Percentiles rank a stretch among this genome's conserved stretches.
These are phyloP conservation scores for Nicotiana attenuata DNA, from an alignment of 257 asterid species.

Conservation along the genomic window DNA sequence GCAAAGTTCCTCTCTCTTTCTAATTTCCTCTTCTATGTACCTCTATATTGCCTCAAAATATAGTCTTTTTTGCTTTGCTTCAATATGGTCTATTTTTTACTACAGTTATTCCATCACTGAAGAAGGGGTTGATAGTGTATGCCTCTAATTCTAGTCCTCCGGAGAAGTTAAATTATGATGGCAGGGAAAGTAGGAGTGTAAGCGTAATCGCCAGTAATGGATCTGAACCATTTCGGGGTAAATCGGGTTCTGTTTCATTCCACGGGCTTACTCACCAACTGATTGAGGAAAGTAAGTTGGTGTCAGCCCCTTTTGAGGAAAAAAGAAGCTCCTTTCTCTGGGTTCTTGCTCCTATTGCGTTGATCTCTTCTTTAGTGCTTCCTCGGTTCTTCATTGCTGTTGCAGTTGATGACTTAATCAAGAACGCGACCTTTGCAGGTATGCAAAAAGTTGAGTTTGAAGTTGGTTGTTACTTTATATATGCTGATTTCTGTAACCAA, in stretches of 20 bases:
- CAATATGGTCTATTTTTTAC: not conserved
- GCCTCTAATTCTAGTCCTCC: conserved; percentile 22
- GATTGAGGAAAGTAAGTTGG: conserved; percentile 60
- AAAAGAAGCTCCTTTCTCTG: conserved; percentile 60
- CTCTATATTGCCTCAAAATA: not conserved
- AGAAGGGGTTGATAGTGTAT: conserved; percentile 24
- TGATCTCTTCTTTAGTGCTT: conserved; percentile 56
- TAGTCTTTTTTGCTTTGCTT: not conserved
- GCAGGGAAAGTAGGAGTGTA: conserved; percentile 31
- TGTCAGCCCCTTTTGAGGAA: conserved; percentile 63
- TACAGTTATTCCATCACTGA: conserved; percentile 31
- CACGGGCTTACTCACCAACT: conserved; percentile 69
- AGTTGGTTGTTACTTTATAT: not conserved
- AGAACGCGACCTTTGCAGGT: conserved; percentile 67
- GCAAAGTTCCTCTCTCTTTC: conserved; percentile 1
- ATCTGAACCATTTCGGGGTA: conserved; percentile 67
- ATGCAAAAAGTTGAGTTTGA: not conserved
- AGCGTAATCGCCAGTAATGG: conserved; percentile 30
- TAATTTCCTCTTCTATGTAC: not conserved
- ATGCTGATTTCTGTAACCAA: not conserved
- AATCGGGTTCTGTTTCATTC: conserved; percentile 77
- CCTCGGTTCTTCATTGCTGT: conserved; percentile 54
- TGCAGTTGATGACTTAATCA: conserved; percentile 53
- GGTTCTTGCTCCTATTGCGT: conserved; percentile 80
- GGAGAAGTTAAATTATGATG: conserved; percentile 21